Base-by-base conservation (phyloP, 257 asterid species). In the Nicotiana attenuata region DNA sequence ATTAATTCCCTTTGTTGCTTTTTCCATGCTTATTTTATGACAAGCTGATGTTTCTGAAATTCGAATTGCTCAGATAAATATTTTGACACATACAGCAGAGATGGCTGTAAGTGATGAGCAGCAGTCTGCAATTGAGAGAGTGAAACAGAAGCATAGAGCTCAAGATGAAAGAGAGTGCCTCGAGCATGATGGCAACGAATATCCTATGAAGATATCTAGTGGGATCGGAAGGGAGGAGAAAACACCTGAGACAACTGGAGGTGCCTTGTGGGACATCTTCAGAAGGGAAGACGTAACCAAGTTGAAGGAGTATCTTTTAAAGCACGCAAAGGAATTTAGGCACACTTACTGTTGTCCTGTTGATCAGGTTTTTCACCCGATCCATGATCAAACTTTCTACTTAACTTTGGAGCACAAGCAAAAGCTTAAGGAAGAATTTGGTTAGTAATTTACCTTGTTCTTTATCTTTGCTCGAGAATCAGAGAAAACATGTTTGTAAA, bases 241-340 rank as follows among this genome's bases (percentile, higher is more conserved):
- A 45, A 65, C 89, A 71, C 85, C 86, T 29, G 84, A 73, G 41
- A 73, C 16, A 31, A 83, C 63, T 29, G 92, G 94, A 15, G 92
- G 95, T 57, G 99, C 99, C 47, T 90, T 96, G 69, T 96, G 99
- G 98, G 98, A 96, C 84, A 96, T 96, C 77, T 96, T 94, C 76
- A 85, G 97, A 82, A 89, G 99, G 85, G 97, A 94, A 89, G 99
- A 96, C 53, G 93, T 94, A 65, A 92, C 95, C n/a, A 91, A 91
- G 73, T 60, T 96, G 87, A 87, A 84, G 17, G 94, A 91, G 83
- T 96, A 96, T 86, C 92, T 96, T 29, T 41, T 83, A 33, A 90
- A 89, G 87, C 97, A 96, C 69, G 87, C 97, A 3, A 89, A 80
- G 22, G 95, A 93, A 84, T 96, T 96, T 56, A 84, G 99, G 82